These are phyloP conservation scores for Teratosphaeria gauchensis DNA, from an alignment of 2,329 filamentous ascomycete species.

Conservation along the genomic window DNA sequence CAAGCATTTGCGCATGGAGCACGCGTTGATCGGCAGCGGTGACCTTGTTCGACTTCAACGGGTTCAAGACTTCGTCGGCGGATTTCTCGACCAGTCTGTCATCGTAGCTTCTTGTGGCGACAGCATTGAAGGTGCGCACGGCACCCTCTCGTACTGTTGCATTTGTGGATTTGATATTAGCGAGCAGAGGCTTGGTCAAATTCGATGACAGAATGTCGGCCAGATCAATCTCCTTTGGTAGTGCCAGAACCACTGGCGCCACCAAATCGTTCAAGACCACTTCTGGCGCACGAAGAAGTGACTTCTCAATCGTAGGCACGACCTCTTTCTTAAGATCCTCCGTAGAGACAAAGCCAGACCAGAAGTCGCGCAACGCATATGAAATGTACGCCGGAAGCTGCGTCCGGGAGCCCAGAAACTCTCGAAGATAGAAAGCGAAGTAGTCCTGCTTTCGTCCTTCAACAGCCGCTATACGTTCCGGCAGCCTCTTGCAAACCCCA, in stretches of 20 bases:
- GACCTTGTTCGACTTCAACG: slow-evolving; percentile 75
- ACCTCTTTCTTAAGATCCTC: slow-evolving; percentile 69
- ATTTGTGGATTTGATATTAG: slow-evolving; percentile 87
- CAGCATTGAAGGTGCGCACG: slow-evolving; percentile 59
- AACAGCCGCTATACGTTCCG: slow-evolving; percentile 52
- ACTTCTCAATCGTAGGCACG: slow-evolving; percentile 77
- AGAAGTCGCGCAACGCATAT: slow-evolving; percentile 70
- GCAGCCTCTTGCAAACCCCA: slow-evolving; percentile 69
- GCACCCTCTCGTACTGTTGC: slow-evolving; percentile 65
- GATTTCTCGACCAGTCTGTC: slow-evolving; percentile 54
- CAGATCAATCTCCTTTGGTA: slow-evolving; percentile 65
- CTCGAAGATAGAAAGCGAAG: slow-evolving; percentile 73
- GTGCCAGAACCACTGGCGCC: slow-evolving; percentile 58
- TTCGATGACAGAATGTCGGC: slow-evolving; percentile 62
- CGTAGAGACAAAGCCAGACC: slow-evolving; percentile 59
- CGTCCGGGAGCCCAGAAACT: slow-evolving; percentile 70
- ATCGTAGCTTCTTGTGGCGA: slow-evolving; percentile 55
- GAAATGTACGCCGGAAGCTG: slow-evolving; percentile 63
- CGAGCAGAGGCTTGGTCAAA: slow-evolving; percentile 76
- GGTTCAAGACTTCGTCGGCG: slow-evolving; percentile 65
- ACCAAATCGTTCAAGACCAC: slow-evolving; percentile 74
- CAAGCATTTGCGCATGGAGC: slow-evolving; percentile 72
- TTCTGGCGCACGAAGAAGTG: slow-evolving; percentile 79
- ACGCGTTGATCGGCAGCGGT: slow-evolving; percentile 76
- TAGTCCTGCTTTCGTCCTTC: slow-evolving; percentile 60